Evolutionary conservation across 768 basidiomycete genomes (phyloP).

Genomic region (Agaricus bisporus): DNA sequence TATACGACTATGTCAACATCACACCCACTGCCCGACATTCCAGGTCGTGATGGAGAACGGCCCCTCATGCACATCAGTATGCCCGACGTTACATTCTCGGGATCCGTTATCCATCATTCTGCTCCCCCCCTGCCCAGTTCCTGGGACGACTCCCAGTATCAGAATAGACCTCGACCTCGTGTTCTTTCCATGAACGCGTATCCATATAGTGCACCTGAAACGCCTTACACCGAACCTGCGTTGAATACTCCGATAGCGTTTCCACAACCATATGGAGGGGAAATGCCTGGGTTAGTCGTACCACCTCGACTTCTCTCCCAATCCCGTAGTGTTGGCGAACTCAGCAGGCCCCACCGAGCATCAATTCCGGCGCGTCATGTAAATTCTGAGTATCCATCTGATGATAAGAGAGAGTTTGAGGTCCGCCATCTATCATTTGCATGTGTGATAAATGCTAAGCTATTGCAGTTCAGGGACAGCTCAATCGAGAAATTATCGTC

Average conservation of each 20-base stretch:
- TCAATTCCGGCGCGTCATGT: conserved; percentile 9
- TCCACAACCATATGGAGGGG: conserved; percentile 42
- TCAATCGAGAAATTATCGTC: background rate
- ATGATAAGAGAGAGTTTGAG: conserved; percentile 9
- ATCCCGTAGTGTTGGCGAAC: conserved; percentile 34
- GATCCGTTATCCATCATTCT: background rate
- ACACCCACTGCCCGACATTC: too few species aligned
- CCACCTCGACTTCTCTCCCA: conserved; percentile 22
- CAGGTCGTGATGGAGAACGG: too few species aligned
- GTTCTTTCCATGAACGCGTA: background rate
- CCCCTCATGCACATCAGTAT: too few species aligned
- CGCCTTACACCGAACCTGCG: background rate
- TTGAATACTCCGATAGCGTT: conserved; percentile 26
- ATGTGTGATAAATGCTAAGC: background rate
- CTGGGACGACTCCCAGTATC: conserved; percentile 4
- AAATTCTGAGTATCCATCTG: conserved; percentile 27
- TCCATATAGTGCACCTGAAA: background rate
- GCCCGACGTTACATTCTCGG: too few species aligned
- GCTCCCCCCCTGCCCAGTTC: background rate
- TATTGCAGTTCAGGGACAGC: background rate
- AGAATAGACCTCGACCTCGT: background rate
- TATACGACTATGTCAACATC: too few species aligned
- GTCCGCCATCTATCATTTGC: background rate
- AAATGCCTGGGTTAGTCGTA: conserved; percentile 18
- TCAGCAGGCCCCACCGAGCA: conserved; percentile 17